Conservation (phyloP, 2,329 filamentous ascomycete species). For the Colletotrichum destructivum region DNA sequence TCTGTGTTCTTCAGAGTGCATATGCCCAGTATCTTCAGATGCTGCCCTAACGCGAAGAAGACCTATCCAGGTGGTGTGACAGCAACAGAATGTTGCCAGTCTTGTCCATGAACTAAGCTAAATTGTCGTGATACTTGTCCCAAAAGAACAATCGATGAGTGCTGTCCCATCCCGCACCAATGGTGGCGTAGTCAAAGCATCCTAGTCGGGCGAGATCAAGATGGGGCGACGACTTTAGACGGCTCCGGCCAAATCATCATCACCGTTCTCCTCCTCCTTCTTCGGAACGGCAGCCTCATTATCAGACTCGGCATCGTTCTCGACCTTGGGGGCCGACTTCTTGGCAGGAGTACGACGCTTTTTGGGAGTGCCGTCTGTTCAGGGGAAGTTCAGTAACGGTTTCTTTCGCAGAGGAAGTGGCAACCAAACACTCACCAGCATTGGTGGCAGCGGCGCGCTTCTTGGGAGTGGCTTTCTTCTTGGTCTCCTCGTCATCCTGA, state of each 20-base stretch:
- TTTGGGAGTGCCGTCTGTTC: conserved; percentile 25
- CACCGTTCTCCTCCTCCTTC: conserved; percentile 54
- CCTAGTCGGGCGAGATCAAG: background rate
- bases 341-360: conserved; percentile 40
- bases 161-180: background rate
- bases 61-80: background rate
- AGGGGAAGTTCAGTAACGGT: background rate
- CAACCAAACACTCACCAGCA: conserved; percentile 7
- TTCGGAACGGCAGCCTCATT: conserved; percentile 5
- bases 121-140: background rate
- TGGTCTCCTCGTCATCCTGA: conserved; percentile 1
- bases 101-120: background rate
- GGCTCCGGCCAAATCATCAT: conserved; percentile 50
- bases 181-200: background rate
- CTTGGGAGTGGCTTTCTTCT: conserved; percentile 24
- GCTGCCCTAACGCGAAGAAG: background rate
- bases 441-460: conserved; percentile 23
- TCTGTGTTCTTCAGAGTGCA: background rate
- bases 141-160: background rate
- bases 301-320: conserved; percentile 20
- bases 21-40: background rate
- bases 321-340: conserved; percentile 41
- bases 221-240: background rate
- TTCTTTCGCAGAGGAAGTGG: background rate
- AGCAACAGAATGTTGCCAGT: background rate